A percentile compares a stretch with the other conserved stretches of the same genome.
Conservation (phyloP, 441 rosid species). For the California macrophylla region DNA sequence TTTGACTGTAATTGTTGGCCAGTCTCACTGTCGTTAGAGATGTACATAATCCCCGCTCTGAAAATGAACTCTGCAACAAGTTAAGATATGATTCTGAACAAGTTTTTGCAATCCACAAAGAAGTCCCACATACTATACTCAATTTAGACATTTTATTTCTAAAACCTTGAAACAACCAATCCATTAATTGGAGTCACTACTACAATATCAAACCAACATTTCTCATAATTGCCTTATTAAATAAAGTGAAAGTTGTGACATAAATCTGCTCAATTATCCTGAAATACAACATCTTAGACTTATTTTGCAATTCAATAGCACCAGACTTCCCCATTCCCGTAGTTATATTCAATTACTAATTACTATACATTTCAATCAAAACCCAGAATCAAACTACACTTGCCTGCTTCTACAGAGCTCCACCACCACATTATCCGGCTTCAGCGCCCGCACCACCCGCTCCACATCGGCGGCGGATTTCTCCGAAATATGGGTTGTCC, state of each 20-base stretch:
- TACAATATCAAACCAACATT: not conserved
- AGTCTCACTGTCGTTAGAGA: constrained; percentile 33
- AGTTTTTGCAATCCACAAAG: not conserved
- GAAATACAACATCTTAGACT: too few species aligned
- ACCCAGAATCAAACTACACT: constrained; percentile 16
- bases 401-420: constrained; percentile 90
- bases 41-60: constrained; percentile 94
- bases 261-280: too few species aligned
- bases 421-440: constrained; percentile 74
- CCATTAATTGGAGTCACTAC: not conserved
- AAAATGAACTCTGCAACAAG: constrained; percentile 45
- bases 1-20: constrained; percentile 39
- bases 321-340: too few species aligned
- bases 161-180: not conserved
- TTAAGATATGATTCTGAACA: constrained; percentile 21
- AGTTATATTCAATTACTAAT: too few species aligned
- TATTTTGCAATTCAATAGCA: too few species aligned
- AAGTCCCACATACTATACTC: not conserved
- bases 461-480: constrained; percentile 53
- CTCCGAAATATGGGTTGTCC: constrained; percentile 54
- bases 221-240: too few species aligned
- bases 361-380: not conserved
- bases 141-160: not conserved
- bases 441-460: constrained; percentile 49
- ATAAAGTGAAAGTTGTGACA: too few species aligned